Evolutionary conservation across 2,329 filamentous ascomycete genomes (phyloP).

Genomic region (Ophiostoma triangulosporum): DNA sequence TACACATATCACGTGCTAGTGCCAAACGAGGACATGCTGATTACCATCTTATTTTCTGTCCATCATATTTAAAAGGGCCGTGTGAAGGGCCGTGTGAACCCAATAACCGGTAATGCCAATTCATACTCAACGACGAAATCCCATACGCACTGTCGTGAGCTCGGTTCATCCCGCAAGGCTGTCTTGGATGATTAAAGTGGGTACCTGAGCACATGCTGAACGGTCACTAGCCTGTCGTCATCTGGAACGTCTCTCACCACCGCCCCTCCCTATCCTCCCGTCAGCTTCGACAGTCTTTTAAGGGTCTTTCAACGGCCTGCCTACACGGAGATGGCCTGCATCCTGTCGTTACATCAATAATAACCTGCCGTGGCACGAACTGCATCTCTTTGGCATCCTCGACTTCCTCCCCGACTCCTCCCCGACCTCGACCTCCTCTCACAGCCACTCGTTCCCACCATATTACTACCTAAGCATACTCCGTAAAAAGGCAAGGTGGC

Average conservation of each 20-base stretch:
- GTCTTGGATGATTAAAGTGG: too few relatives aligned
- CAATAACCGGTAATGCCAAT: too few relatives aligned
- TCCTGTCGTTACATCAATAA: too few relatives aligned
- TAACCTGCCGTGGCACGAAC: neutral
- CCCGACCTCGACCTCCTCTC: neutral
- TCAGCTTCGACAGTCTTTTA: neutral
- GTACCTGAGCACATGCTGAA: neutral
- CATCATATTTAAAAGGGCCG: too few relatives aligned
- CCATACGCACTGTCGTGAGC: too few relatives aligned
- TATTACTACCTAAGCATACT: neutral
- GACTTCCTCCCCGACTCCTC: neutral
- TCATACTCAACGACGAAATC: too few relatives aligned
- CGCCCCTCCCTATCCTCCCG: neutral
- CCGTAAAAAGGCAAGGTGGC: slow-evolving; percentile 1
- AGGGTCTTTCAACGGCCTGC: neutral
- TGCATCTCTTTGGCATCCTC: neutral
- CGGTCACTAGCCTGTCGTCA: neutral
- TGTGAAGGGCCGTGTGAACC: too few relatives aligned
- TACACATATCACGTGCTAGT: too few relatives aligned
- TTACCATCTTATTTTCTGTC: too few relatives aligned
- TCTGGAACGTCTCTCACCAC: neutral
- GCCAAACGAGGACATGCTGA: too few relatives aligned
- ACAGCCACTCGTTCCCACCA: neutral
- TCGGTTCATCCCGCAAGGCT: too few relatives aligned
- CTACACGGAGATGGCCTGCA: neutral